A percentile compares a stretch with the other conserved stretches of the same genome.
Conservation (phyloP, 176 grass and related monocot genomes). For the Hordeum marinum region DNA sequence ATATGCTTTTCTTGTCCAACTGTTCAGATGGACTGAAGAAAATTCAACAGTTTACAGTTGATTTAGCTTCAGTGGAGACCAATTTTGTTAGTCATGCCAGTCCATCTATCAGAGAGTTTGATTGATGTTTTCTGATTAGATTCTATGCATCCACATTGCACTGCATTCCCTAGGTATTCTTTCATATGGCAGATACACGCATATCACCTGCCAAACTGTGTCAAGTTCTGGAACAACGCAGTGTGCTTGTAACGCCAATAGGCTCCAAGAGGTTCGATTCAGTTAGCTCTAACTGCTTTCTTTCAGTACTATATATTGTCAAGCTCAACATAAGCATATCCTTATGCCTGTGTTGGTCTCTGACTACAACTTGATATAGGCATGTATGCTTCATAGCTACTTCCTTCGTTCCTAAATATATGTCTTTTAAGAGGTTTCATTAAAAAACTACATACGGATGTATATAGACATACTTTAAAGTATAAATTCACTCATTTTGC, state of each 20-base stretch:
- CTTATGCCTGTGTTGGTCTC: too few species aligned
- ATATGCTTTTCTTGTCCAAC: background rate
- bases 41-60: constrained; percentile 55
- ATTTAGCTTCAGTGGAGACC: constrained; percentile 56
- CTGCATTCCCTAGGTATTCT: constrained; percentile 47
- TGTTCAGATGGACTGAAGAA: constrained; percentile 69
- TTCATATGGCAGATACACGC: constrained; percentile 50
- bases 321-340: too few species aligned
- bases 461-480: too few species aligned
- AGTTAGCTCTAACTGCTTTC: background rate
- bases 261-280: constrained; percentile 56
- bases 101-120: background rate
- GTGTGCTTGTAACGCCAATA: constrained; percentile 77
- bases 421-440: too few species aligned
- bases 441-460: too few species aligned
- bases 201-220: constrained; percentile 59
- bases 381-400: too few species aligned
- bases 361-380: too few species aligned
- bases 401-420: too few species aligned
- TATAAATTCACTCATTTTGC: too few species aligned
- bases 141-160: background rate
- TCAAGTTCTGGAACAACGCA: constrained; percentile 45
- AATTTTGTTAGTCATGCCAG: constrained; percentile 55
- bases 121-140: background rate
- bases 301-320: too few species aligned